Evolutionary conservation across 73 alveolate species (phyloP).

Genomic region (Urostyla sp.): DNA sequence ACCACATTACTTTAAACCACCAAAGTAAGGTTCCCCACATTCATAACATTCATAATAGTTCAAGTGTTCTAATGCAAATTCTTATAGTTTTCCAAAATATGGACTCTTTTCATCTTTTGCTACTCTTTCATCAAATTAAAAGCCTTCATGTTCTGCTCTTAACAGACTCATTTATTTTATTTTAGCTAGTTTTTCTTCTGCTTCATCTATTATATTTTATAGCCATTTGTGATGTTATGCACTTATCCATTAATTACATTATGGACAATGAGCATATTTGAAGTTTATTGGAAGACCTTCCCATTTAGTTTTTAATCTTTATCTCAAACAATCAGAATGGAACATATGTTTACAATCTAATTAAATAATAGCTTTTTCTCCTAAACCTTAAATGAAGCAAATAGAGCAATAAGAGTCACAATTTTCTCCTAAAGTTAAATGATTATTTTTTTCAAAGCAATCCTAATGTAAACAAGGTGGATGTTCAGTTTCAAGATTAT

Average conservation of each 20-base stretch:
- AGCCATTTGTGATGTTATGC: conserved; percentile 8
- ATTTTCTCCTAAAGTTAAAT: conserved; percentile 59
- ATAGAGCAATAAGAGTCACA: conserved; percentile 64
- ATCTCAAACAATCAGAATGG: conserved; percentile 43
- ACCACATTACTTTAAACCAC: conserved; percentile 90
- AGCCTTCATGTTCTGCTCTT: conserved; percentile 57
- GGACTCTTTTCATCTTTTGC: conserved; percentile 50
- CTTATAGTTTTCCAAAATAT: conserved; percentile 27
- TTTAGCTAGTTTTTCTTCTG: conserved; percentile 22
- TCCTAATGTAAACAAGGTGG: conserved; percentile 84
- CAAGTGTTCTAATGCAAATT: conserved; percentile 79
- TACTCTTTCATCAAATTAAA: conserved; percentile 41
- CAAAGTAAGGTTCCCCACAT: conserved; percentile 88
- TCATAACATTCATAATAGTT: conserved; percentile 83
- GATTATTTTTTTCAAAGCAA: conserved; percentile 69
- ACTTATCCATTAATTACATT: conserved; percentile 59
- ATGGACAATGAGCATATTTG: conserved; percentile 64
- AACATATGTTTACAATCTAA: conserved; percentile 66
- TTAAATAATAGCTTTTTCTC: conserved; percentile 60
- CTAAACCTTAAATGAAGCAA: conserved; percentile 71
- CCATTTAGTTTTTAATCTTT: conserved; percentile 20
- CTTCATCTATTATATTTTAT: conserved; percentile 20
- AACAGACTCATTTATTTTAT: conserved; percentile 22
- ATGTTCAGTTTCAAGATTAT: conserved; percentile 57
- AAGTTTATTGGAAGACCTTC: conserved; percentile 67